Evolutionary conservation across 192 early-diverging fungal species (phyloP), one percentile per base, ranked within the genome.

Genomic region (Backusella tuberculispora): DNA sequence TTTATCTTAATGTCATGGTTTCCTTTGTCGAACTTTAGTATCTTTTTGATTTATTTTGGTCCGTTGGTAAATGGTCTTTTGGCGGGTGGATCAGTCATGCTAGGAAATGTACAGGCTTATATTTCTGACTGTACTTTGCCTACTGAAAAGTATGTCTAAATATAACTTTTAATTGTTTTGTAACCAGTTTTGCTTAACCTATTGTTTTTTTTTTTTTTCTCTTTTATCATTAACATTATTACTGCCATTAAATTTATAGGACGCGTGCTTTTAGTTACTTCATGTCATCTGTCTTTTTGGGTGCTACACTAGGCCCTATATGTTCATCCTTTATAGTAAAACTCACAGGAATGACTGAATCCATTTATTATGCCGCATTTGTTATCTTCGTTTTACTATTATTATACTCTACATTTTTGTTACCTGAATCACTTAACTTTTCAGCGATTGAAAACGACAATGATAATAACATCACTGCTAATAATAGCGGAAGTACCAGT

Each of bases 71-170:
- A 66, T 10, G 80, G 80, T 6, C 17, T 81, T 17, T 15, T 78
- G 10, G 76, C 68, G 5, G 76, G 80, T 47, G 72, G 69, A 37
- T 38, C 42, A 6, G 74, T 70, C n/a, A 29, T 74, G 12, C 42
- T 77, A 14, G 71, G 75, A 14, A 66, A 75, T 5, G 66, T 44
- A 26, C 76, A 81, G n/a, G 76, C 80, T 8, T 81, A 81, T 44
- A 53, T 81, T 6, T 75, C 80, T 29, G 80, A 81, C 45, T 74
- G 63, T 46, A 81, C 80, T 10, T 17, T 42, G 10, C 72, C 72
- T 41, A 24, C 29, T 21, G 56, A 40, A 29, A 77, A 76, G 77
- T 78, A 53, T 46, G 3, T 46, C 0, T 14, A 46, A 14, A 14
- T 0, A 14, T 12, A 26, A 12, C 13, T 21, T 26, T 60, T 43